These are phyloP conservation scores for Tylopilus vinaceipallidus DNA, from an alignment of 768 basidiomycete genomes.

Conservation along the genomic window DNA sequence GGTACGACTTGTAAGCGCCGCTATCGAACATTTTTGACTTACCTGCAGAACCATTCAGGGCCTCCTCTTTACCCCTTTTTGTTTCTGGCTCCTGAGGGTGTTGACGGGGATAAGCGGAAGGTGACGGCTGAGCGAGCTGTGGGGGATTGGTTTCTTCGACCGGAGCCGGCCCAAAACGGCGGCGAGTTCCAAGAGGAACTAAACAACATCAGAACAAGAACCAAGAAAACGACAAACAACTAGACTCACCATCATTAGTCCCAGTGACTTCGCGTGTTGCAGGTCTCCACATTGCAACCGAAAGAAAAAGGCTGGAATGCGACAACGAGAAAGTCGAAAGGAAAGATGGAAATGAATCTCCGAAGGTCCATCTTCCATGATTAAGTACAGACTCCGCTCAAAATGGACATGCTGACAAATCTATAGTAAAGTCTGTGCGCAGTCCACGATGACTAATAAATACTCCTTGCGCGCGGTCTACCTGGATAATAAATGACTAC, in stretches of 20 bases:
- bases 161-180: constrained; percentile 88
- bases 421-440: background rate
- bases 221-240: constrained; percentile 2
- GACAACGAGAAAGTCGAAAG: constrained; percentile 15
- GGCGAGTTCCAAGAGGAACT: constrained; percentile 84
- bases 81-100: constrained; percentile 53
- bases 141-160: constrained; percentile 79
- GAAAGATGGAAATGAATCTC: constrained; percentile 34
- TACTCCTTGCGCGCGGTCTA: background rate
- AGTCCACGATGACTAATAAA: constrained; percentile 11
- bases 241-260: constrained; percentile 82
- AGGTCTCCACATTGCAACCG: constrained; percentile 76
- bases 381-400: constrained; percentile 34
- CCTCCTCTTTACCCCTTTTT: constrained; percentile 68
- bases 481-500: constrained; percentile 30
- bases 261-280: constrained; percentile 88
- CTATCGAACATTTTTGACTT: constrained; percentile 47
- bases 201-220: constrained; percentile 16
- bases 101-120: constrained; percentile 78
- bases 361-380: constrained; percentile 21
- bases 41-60: constrained; percentile 72
- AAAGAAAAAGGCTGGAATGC: constrained; percentile 29
- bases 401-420: constrained; percentile 32
- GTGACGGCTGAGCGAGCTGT: constrained; percentile 83
- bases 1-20: constrained; percentile 38